Evolutionary conservation across 108 stramenopile genomes (phyloP).

Genomic region (Cyclotella sp.): DNA sequence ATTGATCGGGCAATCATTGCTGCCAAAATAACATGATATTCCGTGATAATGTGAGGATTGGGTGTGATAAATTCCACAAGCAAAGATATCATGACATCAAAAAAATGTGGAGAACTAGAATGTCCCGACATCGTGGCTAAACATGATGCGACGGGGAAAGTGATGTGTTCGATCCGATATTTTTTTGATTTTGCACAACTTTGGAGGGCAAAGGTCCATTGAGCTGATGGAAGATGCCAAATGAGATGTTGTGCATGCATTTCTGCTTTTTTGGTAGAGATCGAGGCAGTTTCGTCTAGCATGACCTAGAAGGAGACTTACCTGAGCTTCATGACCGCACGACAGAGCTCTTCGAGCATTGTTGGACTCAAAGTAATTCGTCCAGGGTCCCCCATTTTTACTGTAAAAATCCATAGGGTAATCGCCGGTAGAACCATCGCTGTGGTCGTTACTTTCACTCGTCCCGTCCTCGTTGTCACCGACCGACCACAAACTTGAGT

Average conservation of each 20-base stretch:
- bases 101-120: constrained; percentile 43
- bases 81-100: too few species aligned
- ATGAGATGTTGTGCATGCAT: constrained; percentile 51
- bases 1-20: too few species aligned
- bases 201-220: constrained; percentile 52
- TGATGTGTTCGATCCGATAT: constrained; percentile 44
- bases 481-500: constrained; percentile 69
- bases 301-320: not conserved
- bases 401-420: constrained; percentile 99
- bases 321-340: constrained; percentile 12
- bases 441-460: constrained; percentile 26
- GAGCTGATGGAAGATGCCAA: constrained; percentile 34
- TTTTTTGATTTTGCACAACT: constrained; percentile 45
- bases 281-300: not conserved
- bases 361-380: constrained; percentile 84
- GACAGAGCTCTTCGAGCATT: constrained; percentile 48
- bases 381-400: constrained; percentile 91
- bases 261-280: not conserved
- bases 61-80: not conserved
- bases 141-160: constrained; percentile 44
- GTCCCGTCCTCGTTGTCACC: constrained; percentile 19
- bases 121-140: constrained; percentile 40
- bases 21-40: too few species aligned
- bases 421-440: constrained; percentile 33
- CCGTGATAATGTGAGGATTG: not conserved